Evolutionary conservation across 495 filamentous ascomycete genomes (phyloP).

Genomic region (Penicillium tannophilum): DNA sequence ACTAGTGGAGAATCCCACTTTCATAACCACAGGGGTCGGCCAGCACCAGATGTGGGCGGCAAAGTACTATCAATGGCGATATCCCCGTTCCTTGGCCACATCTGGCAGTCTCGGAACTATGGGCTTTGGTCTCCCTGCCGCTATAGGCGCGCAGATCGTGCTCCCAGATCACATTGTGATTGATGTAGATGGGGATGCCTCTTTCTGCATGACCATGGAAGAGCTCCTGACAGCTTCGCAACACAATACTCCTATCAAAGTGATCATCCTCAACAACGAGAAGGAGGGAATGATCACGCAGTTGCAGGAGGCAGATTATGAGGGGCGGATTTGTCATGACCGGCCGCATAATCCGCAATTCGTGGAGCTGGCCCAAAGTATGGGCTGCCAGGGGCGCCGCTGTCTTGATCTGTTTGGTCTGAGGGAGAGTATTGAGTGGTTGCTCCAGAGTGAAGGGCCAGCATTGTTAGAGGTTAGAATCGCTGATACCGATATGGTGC

Average conservation of each 20-base stretch:
- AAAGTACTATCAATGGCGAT: conserved; percentile 89
- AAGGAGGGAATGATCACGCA: conserved; percentile 96
- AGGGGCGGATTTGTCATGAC: conserved; percentile 88
- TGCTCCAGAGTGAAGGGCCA: conserved; percentile 69
- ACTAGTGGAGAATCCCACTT: conserved; percentile 72
- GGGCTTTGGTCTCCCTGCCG: conserved; percentile 90
- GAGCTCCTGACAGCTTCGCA: conserved; percentile 88
- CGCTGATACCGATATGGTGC: neutral
- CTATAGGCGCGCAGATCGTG: conserved; percentile 93
- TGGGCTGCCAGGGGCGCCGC: conserved; percentile 64
- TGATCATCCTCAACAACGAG: conserved; percentile 93
- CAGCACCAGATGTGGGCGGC: conserved; percentile 98
- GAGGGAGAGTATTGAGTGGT: conserved; percentile 66
- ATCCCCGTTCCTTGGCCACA: conserved; percentile 85
- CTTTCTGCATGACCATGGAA: conserved; percentile 95
- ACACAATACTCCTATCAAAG: conserved; percentile 91
- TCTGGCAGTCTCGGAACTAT: conserved; percentile 94
- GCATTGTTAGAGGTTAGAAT: conserved; percentile 56
- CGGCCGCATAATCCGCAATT: conserved; percentile 83
- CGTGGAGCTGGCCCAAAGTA: conserved; percentile 57
- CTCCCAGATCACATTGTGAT: conserved; percentile 82
- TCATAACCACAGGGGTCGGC: conserved; percentile 89
- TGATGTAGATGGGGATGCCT: conserved; percentile 94
- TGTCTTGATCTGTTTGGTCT: conserved; percentile 61
- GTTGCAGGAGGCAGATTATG: conserved; percentile 92